A percentile compares a stretch with the other conserved stretches of the same genome.
Conservation (phyloP, 1,284 basidiomycete genomes). For the Apiotrichum porosum region DNA sequence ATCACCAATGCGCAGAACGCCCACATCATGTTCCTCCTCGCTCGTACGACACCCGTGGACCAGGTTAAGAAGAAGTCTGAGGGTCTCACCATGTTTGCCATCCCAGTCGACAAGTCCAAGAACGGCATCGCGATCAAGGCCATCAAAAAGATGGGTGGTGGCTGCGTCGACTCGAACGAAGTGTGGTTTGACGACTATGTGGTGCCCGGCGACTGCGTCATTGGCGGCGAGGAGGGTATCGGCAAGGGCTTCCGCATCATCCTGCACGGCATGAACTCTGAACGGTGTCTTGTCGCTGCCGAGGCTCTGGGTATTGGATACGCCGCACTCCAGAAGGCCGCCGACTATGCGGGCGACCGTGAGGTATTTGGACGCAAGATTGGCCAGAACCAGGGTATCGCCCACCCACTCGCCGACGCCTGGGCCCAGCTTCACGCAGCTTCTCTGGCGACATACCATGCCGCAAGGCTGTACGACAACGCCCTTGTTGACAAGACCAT, state of each 20-base stretch:
- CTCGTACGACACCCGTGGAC: conserved; percentile 21
- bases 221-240: conserved; percentile 22
- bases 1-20: conserved; percentile 20
- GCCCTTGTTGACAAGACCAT: conserved; percentile 11
- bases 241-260: conserved; percentile 48
- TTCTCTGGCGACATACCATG: conserved; percentile 15
- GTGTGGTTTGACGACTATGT: conserved; percentile 20
- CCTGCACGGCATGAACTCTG: conserved; percentile 43
- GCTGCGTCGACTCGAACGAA: conserved; percentile 17
- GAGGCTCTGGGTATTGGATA: conserved; percentile 47
- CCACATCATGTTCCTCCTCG: conserved; percentile 23
- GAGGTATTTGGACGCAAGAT: conserved; percentile 19
- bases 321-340: conserved; percentile 12
- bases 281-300: conserved; percentile 48
- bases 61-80: conserved; percentile 16
- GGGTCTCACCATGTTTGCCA: conserved; percentile 18
- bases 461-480: conserved; percentile 15
- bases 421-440: conserved; percentile 21
- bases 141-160: conserved; percentile 17
- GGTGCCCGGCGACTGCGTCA: conserved; percentile 10
- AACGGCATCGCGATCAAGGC: conserved; percentile 11
- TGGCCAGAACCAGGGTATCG: conserved; percentile 20
- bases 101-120: conserved; percentile 16
- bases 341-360: conserved; percentile 15
- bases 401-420: conserved; percentile 22